Base-by-base conservation (phyloP, 2,329 filamentous ascomycete genomes). In the Didymella pinodella region DNA sequence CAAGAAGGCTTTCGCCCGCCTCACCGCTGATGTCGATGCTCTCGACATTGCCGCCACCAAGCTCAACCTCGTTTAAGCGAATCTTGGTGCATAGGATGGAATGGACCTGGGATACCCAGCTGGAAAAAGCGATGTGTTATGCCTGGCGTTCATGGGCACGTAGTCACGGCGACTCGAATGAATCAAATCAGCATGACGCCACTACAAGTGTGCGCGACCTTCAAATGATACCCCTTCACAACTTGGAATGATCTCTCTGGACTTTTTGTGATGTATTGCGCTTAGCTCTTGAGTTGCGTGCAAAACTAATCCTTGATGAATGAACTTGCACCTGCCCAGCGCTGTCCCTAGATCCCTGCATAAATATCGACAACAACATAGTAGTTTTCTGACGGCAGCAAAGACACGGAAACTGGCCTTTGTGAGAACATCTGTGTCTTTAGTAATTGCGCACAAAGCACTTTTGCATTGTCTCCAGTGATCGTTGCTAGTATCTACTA, bases 21-120 rank as follows among this genome's bases (percentile, higher is more conserved):
- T 99, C 70, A 98, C 95, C 58, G 85, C 93, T 65, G 95, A 99
- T 82, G 93, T 98, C 74, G 95, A 99, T 83, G 95, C 95, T 78
- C 90, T 99, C 75, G 95, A 99, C 85, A 97, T 99, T 83, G 96
- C 95, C 68, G 96, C 95, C 77, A 98, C 95, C 83, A 99, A 98
- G 90, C 90, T 99, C 74, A 90, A 90, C 74, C 95, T 99, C 78
- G 95, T 98, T 80, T 98, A 96, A 90, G 75, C 70, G 59, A 50
- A 36, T 53, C 50, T 43, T 63, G 66, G 61, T 65, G 66, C 59
- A 68, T 71, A 64, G 60, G 64, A 60, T 64, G 65, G 66, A 65
- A 62, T 61, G 66, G 63, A 69, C 66, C 67, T 68, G 66, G 70
- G 69, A 72, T 73, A 74, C 67, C 71, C 70, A 68, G 69, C 64